phyloP scores from a whole-genome alignment of 306 rosid genomes.

The Dalbergia cochinchinensis region DNA sequence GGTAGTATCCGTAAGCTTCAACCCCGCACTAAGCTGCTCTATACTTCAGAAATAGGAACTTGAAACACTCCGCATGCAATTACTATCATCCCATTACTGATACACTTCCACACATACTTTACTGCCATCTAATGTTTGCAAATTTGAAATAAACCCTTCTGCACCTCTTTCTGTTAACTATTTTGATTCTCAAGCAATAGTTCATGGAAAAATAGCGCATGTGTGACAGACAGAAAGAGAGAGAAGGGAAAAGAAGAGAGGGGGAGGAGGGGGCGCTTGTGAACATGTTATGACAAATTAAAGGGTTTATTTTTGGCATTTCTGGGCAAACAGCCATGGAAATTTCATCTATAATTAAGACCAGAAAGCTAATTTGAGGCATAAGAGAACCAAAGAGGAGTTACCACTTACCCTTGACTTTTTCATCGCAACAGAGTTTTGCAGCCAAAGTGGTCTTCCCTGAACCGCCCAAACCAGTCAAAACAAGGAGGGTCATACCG shows the following conservation, averaged over 20 bases:
- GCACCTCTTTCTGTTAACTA: neutral
- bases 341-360: too few relatives aligned
- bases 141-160: neutral
- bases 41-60: neutral
- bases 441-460: constrained; percentile 68
- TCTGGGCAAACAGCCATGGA: too few relatives aligned
- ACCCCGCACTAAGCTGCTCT: constrained; percentile 22
- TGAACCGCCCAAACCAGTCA: constrained; percentile 64
- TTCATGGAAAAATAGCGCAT: neutral
- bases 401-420: constrained; percentile 48
- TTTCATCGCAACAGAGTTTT: constrained; percentile 52
- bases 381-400: neutral
- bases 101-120: neutral
- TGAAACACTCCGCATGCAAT: neutral
- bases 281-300: neutral
- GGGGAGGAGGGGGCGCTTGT: neutral
- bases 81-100: neutral
- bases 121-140: neutral
- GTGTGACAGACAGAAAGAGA: too few relatives aligned
- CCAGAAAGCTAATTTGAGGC: too few relatives aligned
- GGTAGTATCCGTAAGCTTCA: neutral
- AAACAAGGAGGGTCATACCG: constrained; percentile 21
- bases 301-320: too few relatives aligned
- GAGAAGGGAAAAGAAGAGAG: neutral
- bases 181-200: neutral